These are phyloP conservation scores for Coprinopsis strossmayeri DNA, from an alignment of 768 basidiomycete genomes.

Conservation along the genomic window DNA sequence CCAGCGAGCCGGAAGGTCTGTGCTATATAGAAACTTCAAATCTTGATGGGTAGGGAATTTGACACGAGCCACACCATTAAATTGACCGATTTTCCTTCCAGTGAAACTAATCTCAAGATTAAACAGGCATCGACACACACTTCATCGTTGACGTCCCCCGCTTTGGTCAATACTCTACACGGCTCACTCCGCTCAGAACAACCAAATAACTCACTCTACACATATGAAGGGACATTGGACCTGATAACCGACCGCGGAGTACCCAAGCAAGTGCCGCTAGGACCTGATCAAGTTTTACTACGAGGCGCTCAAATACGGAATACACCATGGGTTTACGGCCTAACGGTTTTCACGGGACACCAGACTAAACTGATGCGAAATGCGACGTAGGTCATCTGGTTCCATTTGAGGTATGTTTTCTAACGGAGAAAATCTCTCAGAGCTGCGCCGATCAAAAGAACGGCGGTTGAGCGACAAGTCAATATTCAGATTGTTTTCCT, in stretches of 20 bases:
- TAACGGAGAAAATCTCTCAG: slow-evolving; percentile 36
- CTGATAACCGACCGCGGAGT: slow-evolving; percentile 49
- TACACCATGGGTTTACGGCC: slow-evolving; percentile 93
- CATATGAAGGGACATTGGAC: slow-evolving; percentile 82
- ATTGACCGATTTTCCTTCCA: slow-evolving; percentile 19
- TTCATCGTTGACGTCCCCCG: slow-evolving; percentile 67
- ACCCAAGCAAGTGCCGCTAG: slow-evolving; percentile 81
- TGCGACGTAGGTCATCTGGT: slow-evolving; percentile 67
- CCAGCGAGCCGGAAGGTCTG: slow-evolving; percentile 93
- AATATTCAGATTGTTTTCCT: slow-evolving; percentile 95
- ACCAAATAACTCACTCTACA: slow-evolving; percentile 96
- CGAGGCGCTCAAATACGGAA: slow-evolving; percentile 95
- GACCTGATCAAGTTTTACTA: slow-evolving; percentile 90
- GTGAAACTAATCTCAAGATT: slow-evolving; percentile 98
- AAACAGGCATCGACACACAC: slow-evolving; percentile 91
- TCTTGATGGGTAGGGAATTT: slow-evolving; percentile 72
- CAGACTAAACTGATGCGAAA: slow-evolving; percentile 99
- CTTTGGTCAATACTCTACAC: slow-evolving; percentile 61
- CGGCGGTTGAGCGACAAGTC: slow-evolving; percentile 92
- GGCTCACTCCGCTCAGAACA: slow-evolving; percentile 92
- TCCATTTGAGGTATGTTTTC: background rate
- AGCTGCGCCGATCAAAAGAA: slow-evolving; percentile 94
- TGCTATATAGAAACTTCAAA: slow-evolving; percentile 99
- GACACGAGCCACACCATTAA: too few relatives aligned
- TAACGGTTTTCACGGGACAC: slow-evolving; percentile 93